Evolutionary conservation across 1,284 basidiomycete species (phyloP).

Genomic region (Cryptococcus maquisensis): DNA sequence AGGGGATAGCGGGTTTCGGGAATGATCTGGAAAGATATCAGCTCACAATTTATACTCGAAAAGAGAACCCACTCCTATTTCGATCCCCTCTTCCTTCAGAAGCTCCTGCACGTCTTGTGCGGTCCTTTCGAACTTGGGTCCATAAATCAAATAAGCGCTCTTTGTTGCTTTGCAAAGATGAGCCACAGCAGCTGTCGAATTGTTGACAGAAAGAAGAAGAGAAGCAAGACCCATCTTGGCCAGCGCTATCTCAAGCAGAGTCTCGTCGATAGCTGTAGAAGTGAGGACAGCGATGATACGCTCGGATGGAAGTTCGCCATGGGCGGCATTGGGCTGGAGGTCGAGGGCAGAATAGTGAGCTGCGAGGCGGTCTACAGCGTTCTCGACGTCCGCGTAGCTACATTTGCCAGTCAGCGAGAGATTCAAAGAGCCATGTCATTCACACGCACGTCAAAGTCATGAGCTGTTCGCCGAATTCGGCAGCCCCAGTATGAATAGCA

Average conservation of each 20-base stretch:
- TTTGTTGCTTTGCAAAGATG: constrained; percentile 57
- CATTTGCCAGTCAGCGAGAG: neutral
- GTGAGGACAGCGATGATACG: constrained; percentile 50
- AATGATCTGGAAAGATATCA: constrained; percentile 25
- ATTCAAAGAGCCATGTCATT: neutral
- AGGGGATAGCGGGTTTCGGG: constrained; percentile 52
- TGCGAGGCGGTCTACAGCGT: constrained; percentile 52
- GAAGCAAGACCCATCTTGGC: constrained; percentile 52
- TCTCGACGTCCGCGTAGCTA: constrained; percentile 45
- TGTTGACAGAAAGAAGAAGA: constrained; percentile 57
- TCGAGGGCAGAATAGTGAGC: constrained; percentile 45
- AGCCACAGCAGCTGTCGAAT: constrained; percentile 57
- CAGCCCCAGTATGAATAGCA: constrained; percentile 44
- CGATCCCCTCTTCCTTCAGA: constrained; percentile 41
- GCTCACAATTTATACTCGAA: neutral
- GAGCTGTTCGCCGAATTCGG: constrained; percentile 43
- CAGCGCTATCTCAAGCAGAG: constrained; percentile 53
- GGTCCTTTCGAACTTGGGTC: constrained; percentile 47
- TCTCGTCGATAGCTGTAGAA: constrained; percentile 51
- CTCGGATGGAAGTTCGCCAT: constrained; percentile 34
- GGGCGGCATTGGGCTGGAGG: constrained; percentile 12
- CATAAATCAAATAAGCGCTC: constrained; percentile 53
- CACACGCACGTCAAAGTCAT: constrained; percentile 41
- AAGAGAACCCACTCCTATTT: constrained; percentile 21
- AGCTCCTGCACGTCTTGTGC: constrained; percentile 44